These are phyloP conservation scores for Vigna nakashimae DNA, from an alignment of 306 rosid species.

Conservation along the genomic window DNA sequence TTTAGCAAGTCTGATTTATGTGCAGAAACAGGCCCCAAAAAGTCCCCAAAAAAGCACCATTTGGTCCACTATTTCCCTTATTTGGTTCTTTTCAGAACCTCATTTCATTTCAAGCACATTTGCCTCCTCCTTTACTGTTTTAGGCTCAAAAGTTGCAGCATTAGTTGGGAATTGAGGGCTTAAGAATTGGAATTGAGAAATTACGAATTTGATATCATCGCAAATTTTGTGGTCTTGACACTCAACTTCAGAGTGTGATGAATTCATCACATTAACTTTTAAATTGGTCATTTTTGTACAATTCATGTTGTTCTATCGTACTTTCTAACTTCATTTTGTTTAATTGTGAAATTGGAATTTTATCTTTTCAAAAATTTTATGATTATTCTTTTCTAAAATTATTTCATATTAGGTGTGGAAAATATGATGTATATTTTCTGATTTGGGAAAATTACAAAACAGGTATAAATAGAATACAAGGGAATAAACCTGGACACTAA, in stretches of 20 bases:
- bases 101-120: conserved; percentile 1
- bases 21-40: background rate
- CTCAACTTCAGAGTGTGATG: background rate
- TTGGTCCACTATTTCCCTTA: background rate
- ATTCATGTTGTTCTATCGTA: background rate
- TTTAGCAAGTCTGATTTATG: background rate
- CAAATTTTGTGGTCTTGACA: background rate
- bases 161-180: background rate
- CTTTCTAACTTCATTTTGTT: background rate
- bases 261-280: background rate
- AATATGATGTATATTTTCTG: too few relatives aligned
- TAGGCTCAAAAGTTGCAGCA: background rate
- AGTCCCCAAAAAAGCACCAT: background rate
- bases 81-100: background rate
- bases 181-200: background rate
- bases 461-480: too few relatives aligned
- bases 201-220: background rate
- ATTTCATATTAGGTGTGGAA: background rate
- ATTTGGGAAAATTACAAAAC: too few relatives aligned
- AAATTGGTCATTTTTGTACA: background rate
- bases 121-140: background rate
- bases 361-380: background rate
- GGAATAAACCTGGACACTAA: too few relatives aligned
- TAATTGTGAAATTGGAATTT: background rate
- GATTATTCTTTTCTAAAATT: background rate